Base-by-base conservation (phyloP, 1,139 yeast species). In the Suhomyces maxii region DNA sequence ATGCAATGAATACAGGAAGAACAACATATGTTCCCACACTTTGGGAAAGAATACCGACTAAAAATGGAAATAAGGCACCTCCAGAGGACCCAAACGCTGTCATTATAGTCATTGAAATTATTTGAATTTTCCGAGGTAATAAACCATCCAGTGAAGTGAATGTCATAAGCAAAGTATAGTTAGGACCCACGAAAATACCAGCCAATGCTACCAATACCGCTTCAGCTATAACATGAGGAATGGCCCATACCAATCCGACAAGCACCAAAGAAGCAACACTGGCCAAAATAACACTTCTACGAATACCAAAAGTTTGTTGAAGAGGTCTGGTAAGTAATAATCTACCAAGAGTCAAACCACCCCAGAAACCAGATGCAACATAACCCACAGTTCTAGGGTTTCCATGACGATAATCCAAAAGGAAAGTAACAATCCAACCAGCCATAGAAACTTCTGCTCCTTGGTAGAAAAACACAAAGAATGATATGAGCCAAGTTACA, bases 361-460 rank as follows among this genome's bases (percentile, higher is more conserved):
- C 82, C 89, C 89, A 84, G 54, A 79, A 83, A 0, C 89, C 89
- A 8, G 88, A 79, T 1, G 86, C 79, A 28, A 82, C 83, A 56
- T 82, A 83, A 26, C 89, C 88, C 46, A 76, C 75, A 6, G 74
- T 60, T 1, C 57, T 51, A 2, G 67, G 58, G 42, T 67, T 61
- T 1, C 82, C 86, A 39, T 70, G 67, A 36, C 89, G 69, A 53
- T 79, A 80, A 41, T 76, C 79, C 40, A 82, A 69, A 55, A 84
- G 67, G 55, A 73, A 84, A 0, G 89, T 80, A 36, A 83, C 86
- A 36, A 81, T 74, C 89, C 89, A 84, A 28, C 88, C 88, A n/a
- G 85, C 88, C 56, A 82, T 61, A 0, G 85, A 68, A 4, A 84
- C 88, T 59, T 84, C 90, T 1, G 80, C 73, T 2, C 89, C 90